Evolutionary conservation across 2,329 filamentous ascomycete species (phyloP).

Genomic region (Beauveria brongniartii): DNA sequence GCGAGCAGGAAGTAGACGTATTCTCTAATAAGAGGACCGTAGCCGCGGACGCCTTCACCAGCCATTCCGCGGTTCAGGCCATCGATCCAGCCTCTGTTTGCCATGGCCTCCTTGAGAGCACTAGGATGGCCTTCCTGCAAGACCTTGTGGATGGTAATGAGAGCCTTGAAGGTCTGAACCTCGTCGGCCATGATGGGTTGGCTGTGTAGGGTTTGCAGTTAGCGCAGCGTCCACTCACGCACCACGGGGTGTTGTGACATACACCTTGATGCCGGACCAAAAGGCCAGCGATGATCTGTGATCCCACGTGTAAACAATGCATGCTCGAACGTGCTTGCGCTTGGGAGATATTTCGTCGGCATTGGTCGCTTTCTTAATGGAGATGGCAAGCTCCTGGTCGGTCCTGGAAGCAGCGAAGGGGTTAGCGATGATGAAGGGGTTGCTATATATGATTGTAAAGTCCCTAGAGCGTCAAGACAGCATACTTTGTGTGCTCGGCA

Average conservation of each 20-base stretch:
- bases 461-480: background rate
- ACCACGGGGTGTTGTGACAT: constrained; percentile 31
- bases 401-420: constrained; percentile 38
- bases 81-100: constrained; percentile 85
- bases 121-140: constrained; percentile 92
- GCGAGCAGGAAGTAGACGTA: constrained; percentile 93
- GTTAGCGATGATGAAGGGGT: background rate
- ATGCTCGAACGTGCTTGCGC: constrained; percentile 92
- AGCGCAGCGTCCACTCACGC: background rate
- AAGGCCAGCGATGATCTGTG: constrained; percentile 93
- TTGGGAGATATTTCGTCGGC: constrained; percentile 61
- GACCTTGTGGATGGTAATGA: constrained; percentile 96
- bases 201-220: constrained; percentile 34
- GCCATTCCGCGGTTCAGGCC: constrained; percentile 76
- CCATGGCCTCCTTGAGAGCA: constrained; percentile 79
- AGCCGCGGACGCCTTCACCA: constrained; percentile 81
- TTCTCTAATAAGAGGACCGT: constrained; percentile 87
- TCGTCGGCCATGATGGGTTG: constrained; percentile 98
- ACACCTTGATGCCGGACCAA: constrained; percentile 99
- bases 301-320: constrained; percentile 99
- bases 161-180: constrained; percentile 96
- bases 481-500: constrained; percentile 11
- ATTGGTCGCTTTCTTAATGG: constrained; percentile 63
- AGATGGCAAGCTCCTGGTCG: constrained; percentile 60
- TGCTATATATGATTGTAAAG: no score